Evolutionary conservation across 495 filamentous ascomycete genomes (phyloP), one percentile per base, ranked within the genome.

Genomic region (Aspergillus kassunensis): DNA sequence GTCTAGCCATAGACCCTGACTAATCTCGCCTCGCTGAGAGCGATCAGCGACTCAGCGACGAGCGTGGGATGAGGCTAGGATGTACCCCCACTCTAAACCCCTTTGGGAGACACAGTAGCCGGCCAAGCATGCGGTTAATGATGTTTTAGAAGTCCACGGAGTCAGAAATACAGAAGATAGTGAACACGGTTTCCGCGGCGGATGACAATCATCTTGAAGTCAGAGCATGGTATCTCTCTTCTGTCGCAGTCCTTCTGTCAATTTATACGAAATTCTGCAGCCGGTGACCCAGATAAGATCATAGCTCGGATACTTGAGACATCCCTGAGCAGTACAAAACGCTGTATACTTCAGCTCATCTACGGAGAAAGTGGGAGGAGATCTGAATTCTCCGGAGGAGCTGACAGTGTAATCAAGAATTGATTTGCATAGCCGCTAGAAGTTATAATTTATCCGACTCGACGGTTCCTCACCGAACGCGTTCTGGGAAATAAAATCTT

Each of bases 71-170:
- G 44, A 46, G 44, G 30, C 30, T 35, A 19, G 8, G 30, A 46
- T 7, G 29, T 11, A 62, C 59, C 59, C 59, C 59, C 59, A 58
- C 59, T 24, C 59, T 62, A 62, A 46, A 19, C 59, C 44, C 20
- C 21, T 54, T 58, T 56, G n/a, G 59, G 52, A 36, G 37, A 40
- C 24, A 29, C 59, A 58, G 49, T 54, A 47, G 49, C 59, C 58
- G 58, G 5, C n/a, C n/a, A 9, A 30, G 9, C 11, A 13, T 25
- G 20, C 27, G 30, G 37, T 35, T 43, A 52, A 52, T 44, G 13
- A 49, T 34, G n/a, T 46, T 43, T 29, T 19, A n/a, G 25, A 11
- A 35, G 37, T 51, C 41, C 49, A 21, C 45, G 33, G 44, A 53
- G 46, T 45, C 34, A 12, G 27, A 52, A 44, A 18, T 44, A 41